phyloP scores from a whole-genome alignment of 345 rosid species.

The Eucalyptus dawsonii region DNA sequence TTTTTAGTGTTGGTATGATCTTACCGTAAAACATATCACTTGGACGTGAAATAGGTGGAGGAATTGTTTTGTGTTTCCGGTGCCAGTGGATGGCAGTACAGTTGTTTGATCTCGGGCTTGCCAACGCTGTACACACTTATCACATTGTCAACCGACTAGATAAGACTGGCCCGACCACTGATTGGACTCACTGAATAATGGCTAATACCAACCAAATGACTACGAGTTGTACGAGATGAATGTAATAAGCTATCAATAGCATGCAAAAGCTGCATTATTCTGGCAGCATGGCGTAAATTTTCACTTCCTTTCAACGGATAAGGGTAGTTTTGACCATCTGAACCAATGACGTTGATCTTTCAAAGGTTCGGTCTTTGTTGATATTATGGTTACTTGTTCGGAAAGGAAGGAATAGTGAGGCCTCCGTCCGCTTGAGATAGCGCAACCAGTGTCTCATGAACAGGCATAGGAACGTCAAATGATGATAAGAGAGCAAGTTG shows the following conservation, averaged over 20 bases:
- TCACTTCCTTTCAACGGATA: conserved; percentile 87
- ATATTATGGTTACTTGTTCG: conserved; percentile 51
- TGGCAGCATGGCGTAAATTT: conserved; percentile 92
- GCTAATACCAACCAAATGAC: conserved; percentile 50
- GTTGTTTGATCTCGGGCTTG: conserved; percentile 71
- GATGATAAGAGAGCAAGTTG: conserved; percentile 66
- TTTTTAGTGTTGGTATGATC: conserved; percentile 91
- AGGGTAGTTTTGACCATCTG: conserved; percentile 75
- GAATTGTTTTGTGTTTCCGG: conserved; percentile 35
- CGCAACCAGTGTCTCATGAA: conserved; percentile 61
- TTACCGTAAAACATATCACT: conserved; percentile 96
- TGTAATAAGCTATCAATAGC: conserved; percentile 60
- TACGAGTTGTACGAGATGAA: conserved; percentile 39
- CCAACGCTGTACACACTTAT: conserved; percentile 76
- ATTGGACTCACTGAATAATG: conserved; percentile 82
- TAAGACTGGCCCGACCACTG: conserved; percentile 88
- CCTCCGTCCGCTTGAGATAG: conserved; percentile 35
- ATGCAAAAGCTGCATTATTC: conserved; percentile 93
- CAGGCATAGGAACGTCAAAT: conserved; percentile 94
- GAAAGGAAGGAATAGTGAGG: conserved; percentile 33
- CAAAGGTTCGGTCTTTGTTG: conserved; percentile 85
- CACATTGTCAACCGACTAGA: conserved; percentile 85
- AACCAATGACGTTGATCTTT: conserved; percentile 75
- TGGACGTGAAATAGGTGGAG: conserved; percentile 78
- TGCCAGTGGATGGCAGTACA: conserved; percentile 31